Evolutionary conservation across 2,329 filamentous ascomycete genomes (phyloP).

Genomic region (Nigrograna mackinnonii): DNA sequence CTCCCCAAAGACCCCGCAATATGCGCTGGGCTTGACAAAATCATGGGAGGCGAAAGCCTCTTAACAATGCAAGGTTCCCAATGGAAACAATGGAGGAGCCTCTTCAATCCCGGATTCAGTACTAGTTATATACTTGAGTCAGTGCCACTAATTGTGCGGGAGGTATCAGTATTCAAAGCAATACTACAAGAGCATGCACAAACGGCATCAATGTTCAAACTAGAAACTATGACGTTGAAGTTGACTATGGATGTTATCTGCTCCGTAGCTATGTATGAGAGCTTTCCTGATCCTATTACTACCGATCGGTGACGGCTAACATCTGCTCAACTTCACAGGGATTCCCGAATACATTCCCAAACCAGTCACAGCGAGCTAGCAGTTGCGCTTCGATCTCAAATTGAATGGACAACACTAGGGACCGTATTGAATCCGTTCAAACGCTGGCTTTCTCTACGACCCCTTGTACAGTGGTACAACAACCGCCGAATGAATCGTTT

Average conservation of each 20-base stretch:
- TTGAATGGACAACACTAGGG: slow-evolving; percentile 15
- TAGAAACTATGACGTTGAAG: slow-evolving; percentile 17
- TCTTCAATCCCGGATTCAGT: slow-evolving; percentile 23
- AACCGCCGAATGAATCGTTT: slow-evolving; percentile 15
- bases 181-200: slow-evolving; percentile 10
- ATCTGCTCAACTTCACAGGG: slow-evolving; percentile 5
- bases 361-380: slow-evolving; percentile 11
- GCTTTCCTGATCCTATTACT: not conserved
- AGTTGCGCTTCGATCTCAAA: slow-evolving; percentile 11
- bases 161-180: slow-evolving; percentile 16
- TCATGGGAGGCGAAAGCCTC: slow-evolving; percentile 6
- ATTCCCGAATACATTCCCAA: slow-evolving; percentile 14
- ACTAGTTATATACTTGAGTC: slow-evolving; percentile 10
- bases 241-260: slow-evolving; percentile 22
- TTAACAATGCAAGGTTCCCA: slow-evolving; percentile 9
- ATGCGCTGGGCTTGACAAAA: slow-evolving; percentile 19
- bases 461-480: slow-evolving; percentile 11
- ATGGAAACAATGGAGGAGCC: slow-evolving; percentile 17
- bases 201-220: slow-evolving; percentile 9
- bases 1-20: slow-evolving; percentile 20
- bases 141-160: slow-evolving; percentile 15
- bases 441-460: slow-evolving; percentile 13
- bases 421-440: slow-evolving; percentile 13
- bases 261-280: slow-evolving; percentile 17
- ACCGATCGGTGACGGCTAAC: not conserved